These are phyloP conservation scores for Colletotrichum musicola DNA, from an alignment of 2,329 filamentous ascomycete genomes.

Conservation along the genomic window DNA sequence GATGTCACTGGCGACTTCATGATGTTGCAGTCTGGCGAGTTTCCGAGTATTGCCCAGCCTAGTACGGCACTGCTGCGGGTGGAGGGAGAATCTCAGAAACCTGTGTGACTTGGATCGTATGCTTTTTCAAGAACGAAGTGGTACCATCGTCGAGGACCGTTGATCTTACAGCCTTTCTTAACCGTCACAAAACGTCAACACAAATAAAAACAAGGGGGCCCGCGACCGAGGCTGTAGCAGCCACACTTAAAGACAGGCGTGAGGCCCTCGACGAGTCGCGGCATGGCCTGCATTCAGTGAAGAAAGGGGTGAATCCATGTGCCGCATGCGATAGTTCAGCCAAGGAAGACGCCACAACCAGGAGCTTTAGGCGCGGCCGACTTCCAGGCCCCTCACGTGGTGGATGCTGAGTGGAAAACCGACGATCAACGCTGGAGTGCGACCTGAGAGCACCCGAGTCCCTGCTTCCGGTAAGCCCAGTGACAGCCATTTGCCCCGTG, in stretches of 20 bases:
- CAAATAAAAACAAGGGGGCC: not conserved
- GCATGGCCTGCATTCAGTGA: constrained; percentile 1
- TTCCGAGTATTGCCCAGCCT: not conserved
- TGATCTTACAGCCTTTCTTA: not conserved
- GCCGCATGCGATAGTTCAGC: constrained; percentile 27
- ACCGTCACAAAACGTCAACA: not conserved
- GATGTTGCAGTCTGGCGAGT: not conserved
- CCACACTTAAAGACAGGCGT: not conserved
- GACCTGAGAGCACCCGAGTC: constrained; percentile 1
- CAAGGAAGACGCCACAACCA: constrained; percentile 9
- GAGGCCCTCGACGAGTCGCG: not conserved
- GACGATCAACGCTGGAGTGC: constrained; percentile 18
- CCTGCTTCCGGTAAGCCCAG: constrained; percentile 27
- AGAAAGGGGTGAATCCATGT: constrained; percentile 3
- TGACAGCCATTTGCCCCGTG: not conserved
- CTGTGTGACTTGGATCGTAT: not conserved
- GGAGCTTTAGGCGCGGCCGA: not conserved
- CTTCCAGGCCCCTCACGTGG: constrained; percentile 11
- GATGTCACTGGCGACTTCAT: constrained; percentile 20
- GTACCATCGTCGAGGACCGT: not conserved
- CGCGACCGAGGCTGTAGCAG: not conserved
- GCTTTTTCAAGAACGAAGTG: constrained; percentile 7
- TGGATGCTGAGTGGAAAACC: constrained; percentile 6
- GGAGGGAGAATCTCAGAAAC: not conserved
- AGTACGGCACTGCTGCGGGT: not conserved